phyloP scores from a whole-genome alignment of 176 grass and related monocot species.

The Carex scoparia region DNA sequence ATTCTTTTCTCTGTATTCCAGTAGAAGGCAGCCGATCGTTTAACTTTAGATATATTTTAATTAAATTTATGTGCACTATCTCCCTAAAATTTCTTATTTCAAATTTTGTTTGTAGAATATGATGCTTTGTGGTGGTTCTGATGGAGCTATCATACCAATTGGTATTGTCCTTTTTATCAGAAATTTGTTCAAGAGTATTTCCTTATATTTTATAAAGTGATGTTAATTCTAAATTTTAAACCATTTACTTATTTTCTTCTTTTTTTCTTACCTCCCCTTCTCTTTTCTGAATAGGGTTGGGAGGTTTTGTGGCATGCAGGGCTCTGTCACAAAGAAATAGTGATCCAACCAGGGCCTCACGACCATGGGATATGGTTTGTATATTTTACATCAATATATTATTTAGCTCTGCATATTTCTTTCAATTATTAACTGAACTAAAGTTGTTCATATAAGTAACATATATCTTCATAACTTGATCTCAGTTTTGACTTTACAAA shows the following conservation, averaged over 20 bases:
- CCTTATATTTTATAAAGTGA: neutral
- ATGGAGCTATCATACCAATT: slow-evolving; percentile 89
- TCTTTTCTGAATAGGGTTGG: slow-evolving; percentile 45
- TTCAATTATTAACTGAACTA: neutral
- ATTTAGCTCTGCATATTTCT: slow-evolving; percentile 20
- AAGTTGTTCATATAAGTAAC: neutral
- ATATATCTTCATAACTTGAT: neutral
- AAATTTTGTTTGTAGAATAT: slow-evolving; percentile 54
- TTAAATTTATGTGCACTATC: neutral
- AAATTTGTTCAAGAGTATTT: slow-evolving; percentile 3
- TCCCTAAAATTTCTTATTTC: neutral
- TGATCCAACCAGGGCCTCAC: slow-evolving; percentile 94
- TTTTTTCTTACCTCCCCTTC: neutral
- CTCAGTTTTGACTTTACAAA: neutral
- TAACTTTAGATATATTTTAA: neutral
- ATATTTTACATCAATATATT: neutral
- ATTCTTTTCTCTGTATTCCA: neutral
- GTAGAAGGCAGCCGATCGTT: neutral
- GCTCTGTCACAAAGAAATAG: slow-evolving; percentile 93
- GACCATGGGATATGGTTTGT: slow-evolving; percentile 93
- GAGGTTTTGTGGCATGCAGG: slow-evolving; percentile 98
- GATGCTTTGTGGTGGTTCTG: slow-evolving; percentile 99
- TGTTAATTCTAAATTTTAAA: slow-evolving; percentile 1
- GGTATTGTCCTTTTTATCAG: slow-evolving; percentile 36
- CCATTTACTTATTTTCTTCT: neutral